Conservation (phyloP, 2,329 filamentous ascomycete species). For the Tolypocladium tropicale region DNA sequence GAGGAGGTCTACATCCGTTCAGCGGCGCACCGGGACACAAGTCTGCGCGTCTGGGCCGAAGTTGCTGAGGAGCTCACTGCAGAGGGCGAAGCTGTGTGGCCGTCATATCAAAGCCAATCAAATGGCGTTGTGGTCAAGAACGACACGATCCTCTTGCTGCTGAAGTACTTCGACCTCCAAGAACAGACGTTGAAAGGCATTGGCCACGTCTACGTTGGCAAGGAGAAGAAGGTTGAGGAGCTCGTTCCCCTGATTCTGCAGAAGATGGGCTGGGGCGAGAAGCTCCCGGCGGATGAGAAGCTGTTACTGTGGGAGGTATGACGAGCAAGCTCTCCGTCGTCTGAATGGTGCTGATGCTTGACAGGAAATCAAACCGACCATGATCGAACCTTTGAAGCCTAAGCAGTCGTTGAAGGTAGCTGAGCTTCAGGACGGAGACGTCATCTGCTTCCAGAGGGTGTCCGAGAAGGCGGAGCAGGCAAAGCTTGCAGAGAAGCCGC, state of each 20-base stretch:
- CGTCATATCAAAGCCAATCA: slow-evolving; percentile 47
- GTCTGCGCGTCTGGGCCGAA: slow-evolving; percentile 82
- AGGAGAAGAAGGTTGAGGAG: slow-evolving; percentile 80
- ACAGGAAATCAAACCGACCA: slow-evolving; percentile 88
- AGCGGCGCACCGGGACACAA: slow-evolving; percentile 53
- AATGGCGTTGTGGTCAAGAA: slow-evolving; percentile 48
- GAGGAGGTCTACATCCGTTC: slow-evolving; percentile 54
- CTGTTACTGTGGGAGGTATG: slow-evolving; percentile 65
- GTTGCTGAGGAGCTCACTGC: slow-evolving; percentile 54
- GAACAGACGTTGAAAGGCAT: slow-evolving; percentile 66
- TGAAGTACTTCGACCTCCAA: slow-evolving; percentile 84
- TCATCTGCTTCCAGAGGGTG: slow-evolving; percentile 81
- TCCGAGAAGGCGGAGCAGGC: slow-evolving; percentile 31
- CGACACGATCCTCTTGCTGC: slow-evolving; percentile 68
- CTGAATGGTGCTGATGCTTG: background rate
- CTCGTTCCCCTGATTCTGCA: slow-evolving; percentile 67
- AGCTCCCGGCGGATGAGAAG: slow-evolving; percentile 52
- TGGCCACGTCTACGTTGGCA: slow-evolving; percentile 78
- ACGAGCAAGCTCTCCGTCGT: background rate
- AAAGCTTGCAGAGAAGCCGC: slow-evolving; percentile 15
- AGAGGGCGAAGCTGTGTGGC: slow-evolving; percentile 65
- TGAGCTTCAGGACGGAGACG: slow-evolving; percentile 94
- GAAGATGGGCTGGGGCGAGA: slow-evolving; percentile 78
- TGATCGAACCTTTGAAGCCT: slow-evolving; percentile 90
- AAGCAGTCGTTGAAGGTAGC: slow-evolving; percentile 84